A percentile compares a stretch with the other conserved stretches of the same genome.
Evolutionary conservation across 2,329 filamentous ascomycete genomes (phyloP).

Genomic region (Colletotrichum acutatum): DNA sequence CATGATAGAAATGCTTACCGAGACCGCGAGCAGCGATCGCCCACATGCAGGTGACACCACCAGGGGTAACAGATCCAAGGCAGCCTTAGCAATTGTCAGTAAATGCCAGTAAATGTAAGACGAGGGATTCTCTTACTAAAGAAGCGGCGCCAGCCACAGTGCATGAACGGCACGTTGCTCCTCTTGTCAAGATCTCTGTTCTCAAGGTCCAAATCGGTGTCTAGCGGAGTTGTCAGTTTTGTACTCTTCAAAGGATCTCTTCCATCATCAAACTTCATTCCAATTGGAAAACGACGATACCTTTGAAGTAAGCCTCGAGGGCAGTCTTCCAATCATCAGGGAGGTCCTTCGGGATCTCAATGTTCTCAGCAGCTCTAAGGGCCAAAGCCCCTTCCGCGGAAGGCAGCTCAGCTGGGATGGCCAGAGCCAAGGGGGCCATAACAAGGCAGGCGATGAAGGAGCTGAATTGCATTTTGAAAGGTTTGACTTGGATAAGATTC

Average conservation of each 20-base stretch:
- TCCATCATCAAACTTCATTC: no score
- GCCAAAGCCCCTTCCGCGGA: background rate
- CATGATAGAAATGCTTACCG: background rate
- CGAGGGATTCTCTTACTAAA: background rate
- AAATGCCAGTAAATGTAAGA: no score
- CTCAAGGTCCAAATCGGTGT: background rate
- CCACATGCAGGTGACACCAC: conserved; percentile 21
- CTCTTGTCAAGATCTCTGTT: conserved; percentile 9
- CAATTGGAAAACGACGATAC: no score
- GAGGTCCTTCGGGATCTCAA: conserved; percentile 9
- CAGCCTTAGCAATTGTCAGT: background rate
- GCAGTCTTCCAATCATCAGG: conserved; percentile 14
- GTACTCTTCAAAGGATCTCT: no score
- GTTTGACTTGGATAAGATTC: background rate
- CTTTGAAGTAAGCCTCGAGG: conserved; percentile 8
- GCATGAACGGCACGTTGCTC: conserved; percentile 14
- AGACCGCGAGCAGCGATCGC: conserved; percentile 12
- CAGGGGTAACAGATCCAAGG: conserved; percentile 11
- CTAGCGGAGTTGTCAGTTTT: background rate
- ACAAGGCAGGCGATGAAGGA: background rate
- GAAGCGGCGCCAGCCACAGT: conserved; percentile 14
- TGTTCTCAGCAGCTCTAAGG: background rate
- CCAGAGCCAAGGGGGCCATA: background rate
- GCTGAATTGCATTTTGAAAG: background rate
- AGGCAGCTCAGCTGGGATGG: conserved; percentile 1